These are phyloP conservation scores for Puccinia triticina DNA, from an alignment of 1,284 basidiomycete species.

Conservation along the genomic window DNA sequence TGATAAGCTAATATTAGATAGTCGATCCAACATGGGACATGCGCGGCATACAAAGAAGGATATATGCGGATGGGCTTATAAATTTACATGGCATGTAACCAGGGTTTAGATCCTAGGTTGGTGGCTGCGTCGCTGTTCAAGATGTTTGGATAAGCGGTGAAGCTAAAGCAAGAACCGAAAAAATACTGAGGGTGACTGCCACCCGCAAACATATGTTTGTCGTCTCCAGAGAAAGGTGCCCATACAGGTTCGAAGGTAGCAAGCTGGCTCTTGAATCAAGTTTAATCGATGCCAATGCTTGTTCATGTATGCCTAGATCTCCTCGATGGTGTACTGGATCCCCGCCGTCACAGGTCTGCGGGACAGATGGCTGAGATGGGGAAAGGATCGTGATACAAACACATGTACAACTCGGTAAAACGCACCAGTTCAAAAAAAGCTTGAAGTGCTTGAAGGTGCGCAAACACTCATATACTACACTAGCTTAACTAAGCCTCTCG, in stretches of 20 bases:
- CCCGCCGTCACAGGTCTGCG: conserved; percentile 19
- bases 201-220: background rate
- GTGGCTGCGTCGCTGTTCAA: background rate
- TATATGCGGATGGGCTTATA: background rate
- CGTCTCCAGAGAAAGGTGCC: background rate
- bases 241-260: background rate
- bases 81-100: background rate
- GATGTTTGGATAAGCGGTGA: too few relatives aligned
- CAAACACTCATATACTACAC: too few relatives aligned
- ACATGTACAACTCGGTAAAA: too few relatives aligned
- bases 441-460: too few relatives aligned
- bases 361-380: background rate
- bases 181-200: background rate
- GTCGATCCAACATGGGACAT: background rate
- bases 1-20: background rate
- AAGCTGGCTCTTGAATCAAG: background rate
- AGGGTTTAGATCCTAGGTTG: background rate
- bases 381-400: background rate
- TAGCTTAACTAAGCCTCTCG: too few relatives aligned
- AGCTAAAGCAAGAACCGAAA: background rate
- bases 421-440: too few relatives aligned
- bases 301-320: background rate
- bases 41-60: background rate
- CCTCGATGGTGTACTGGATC: background rate
- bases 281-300: background rate